These are phyloP conservation scores for Pleurotus tuoliensis DNA, from an alignment of 768 basidiomycete species.

Conservation along the genomic window DNA sequence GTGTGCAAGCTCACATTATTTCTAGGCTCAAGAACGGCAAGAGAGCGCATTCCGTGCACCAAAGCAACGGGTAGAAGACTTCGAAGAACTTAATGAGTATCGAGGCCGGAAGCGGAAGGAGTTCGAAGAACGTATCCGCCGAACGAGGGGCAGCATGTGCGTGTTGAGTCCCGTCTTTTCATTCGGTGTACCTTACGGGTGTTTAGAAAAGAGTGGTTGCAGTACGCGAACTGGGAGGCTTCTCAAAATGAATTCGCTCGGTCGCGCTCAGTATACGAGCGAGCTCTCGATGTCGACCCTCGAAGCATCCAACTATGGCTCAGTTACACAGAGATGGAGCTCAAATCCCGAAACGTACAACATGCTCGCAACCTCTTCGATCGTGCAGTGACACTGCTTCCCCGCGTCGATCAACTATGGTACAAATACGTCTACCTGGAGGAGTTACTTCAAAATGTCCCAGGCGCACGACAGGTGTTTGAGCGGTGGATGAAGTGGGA, in stretches of 20 bases:
- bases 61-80: constrained; percentile 93
- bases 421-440: constrained; percentile 99
- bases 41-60: constrained; percentile 90
- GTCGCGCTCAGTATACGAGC: constrained; percentile 93
- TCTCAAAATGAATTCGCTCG: constrained; percentile 96
- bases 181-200: constrained; percentile 2
- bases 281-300: constrained; percentile 93
- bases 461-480: constrained; percentile 95
- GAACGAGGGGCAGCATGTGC: constrained; percentile 78
- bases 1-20: background rate
- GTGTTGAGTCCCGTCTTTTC: constrained; percentile 19
- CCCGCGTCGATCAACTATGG: constrained; percentile 96
- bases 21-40: constrained; percentile 93
- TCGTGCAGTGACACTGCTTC: constrained; percentile 93
- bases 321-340: constrained; percentile 94
- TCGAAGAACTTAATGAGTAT: constrained; percentile 89
- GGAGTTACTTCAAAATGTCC: constrained; percentile 92
- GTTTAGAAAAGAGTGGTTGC: constrained; percentile 78
- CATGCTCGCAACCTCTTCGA: constrained; percentile 97
- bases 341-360: constrained; percentile 96
- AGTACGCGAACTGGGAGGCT: constrained; percentile 89
- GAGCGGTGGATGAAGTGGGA: constrained; percentile 99
- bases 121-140: constrained; percentile 84
- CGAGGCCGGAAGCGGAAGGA: constrained; percentile 89
- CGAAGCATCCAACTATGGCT: constrained; percentile 90